Evolutionary conservation across 805 yeast species (phyloP).

Genomic region (Barnettozyma botsteinii): DNA sequence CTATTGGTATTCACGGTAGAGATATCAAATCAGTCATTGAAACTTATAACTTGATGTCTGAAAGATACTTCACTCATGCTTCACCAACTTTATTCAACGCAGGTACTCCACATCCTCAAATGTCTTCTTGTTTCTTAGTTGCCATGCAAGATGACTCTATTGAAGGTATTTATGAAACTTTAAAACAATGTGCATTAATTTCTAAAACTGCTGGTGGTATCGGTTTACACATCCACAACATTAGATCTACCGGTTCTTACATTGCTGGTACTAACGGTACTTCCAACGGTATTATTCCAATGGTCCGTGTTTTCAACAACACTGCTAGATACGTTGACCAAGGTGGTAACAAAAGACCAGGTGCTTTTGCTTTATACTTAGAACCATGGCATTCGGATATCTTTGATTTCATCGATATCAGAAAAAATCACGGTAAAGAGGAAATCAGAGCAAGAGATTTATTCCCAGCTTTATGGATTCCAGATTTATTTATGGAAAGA

Average conservation of each 20-base stretch:
- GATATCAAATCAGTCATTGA: slow-evolving; percentile 63
- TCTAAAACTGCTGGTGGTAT: slow-evolving; percentile 96
- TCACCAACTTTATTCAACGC: slow-evolving; percentile 94
- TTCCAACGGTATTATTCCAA: slow-evolving; percentile 91
- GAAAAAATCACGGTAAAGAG: slow-evolving; percentile 94
- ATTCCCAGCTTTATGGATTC: slow-evolving; percentile 91
- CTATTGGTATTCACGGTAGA: slow-evolving; percentile 80
- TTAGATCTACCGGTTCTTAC: slow-evolving; percentile 79
- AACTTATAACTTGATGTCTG: slow-evolving; percentile 84
- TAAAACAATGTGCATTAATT: slow-evolving; percentile 82
- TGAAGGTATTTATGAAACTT: slow-evolving; percentile 88
- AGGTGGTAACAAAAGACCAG: slow-evolving; percentile 97
- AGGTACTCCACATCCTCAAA: slow-evolving; percentile 77
- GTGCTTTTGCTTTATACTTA: slow-evolving; percentile 88
- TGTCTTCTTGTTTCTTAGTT: slow-evolving; percentile 88
- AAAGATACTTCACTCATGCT: slow-evolving; percentile 85
- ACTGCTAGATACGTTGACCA: slow-evolving; percentile 97
- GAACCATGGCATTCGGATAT: slow-evolving; percentile 98
- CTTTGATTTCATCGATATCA: slow-evolving; percentile 76
- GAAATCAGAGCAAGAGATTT: slow-evolving; percentile 90
- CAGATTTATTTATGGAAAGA: slow-evolving; percentile 89
- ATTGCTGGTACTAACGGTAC: slow-evolving; percentile 91
- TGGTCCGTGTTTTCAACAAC: slow-evolving; percentile 90
- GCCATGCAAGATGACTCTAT: slow-evolving; percentile 94
- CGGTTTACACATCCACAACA: slow-evolving; percentile 84